These are phyloP conservation scores for Leccinum truebloodii DNA, from an alignment of 768 basidiomycete genomes.

Conservation along the genomic window DNA sequence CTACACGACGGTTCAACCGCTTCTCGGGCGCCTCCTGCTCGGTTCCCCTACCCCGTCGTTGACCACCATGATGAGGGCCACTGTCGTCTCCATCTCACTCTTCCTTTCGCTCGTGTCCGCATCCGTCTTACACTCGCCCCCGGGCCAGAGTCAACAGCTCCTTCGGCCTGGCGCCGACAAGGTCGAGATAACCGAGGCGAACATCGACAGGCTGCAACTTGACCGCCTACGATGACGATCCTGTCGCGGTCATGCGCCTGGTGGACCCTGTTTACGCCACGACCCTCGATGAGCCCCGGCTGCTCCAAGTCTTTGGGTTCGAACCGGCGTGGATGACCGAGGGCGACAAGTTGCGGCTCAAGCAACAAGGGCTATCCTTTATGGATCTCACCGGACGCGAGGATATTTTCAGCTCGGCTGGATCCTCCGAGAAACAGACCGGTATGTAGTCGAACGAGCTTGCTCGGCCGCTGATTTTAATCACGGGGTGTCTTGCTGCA, in stretches of 20 bases:
- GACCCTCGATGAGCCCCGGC: constrained; percentile 22
- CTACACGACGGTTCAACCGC: not conserved
- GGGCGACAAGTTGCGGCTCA: constrained; percentile 20
- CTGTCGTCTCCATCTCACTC: not conserved
- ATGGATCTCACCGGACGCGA: constrained; percentile 14
- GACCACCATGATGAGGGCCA: not conserved
- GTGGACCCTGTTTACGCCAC: constrained; percentile 14
- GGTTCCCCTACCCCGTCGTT: not conserved
- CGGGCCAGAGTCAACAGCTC: not conserved
- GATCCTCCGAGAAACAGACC: not conserved
- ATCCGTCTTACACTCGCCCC: not conserved
- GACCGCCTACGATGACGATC: constrained; percentile 16
- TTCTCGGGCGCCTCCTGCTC: not conserved
- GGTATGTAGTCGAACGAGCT: not conserved
- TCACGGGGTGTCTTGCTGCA: not conserved
- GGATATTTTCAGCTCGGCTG: not conserved
- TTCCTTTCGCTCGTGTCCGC: constrained; percentile 1
- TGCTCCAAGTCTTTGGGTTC: constrained; percentile 15
- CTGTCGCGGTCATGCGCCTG: constrained; percentile 21
- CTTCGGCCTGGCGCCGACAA: not conserved
- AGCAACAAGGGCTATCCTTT: constrained; percentile 13
- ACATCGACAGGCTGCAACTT: constrained; percentile 10
- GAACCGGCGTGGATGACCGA: constrained; percentile 22
- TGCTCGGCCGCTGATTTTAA: not conserved
- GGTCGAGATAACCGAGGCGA: not conserved